Conservation (phyloP, 139 green algal species). For the Pedinophyceae sp. region DNA sequence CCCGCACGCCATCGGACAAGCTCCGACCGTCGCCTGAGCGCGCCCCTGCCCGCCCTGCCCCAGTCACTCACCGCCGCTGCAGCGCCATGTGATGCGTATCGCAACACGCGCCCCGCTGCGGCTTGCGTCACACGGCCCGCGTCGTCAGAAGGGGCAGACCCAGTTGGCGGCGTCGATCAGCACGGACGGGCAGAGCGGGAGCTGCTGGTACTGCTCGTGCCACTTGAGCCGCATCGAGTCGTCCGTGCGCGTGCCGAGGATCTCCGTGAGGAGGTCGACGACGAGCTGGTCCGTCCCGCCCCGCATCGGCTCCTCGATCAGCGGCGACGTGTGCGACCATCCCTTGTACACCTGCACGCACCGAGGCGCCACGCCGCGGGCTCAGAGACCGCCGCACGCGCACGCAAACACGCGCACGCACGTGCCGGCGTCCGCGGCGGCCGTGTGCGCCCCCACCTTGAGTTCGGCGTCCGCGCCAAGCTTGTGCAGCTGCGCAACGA, state of each 20-base stretch:
- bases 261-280: slow-evolving; percentile 28
- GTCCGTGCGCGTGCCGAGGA: slow-evolving; percentile 8
- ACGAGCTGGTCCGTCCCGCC: slow-evolving; percentile 21
- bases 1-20: too few relatives aligned
- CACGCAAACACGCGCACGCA: neutral
- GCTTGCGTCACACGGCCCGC: neutral
- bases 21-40: too few relatives aligned
- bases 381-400: neutral
- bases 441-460: neutral
- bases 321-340: slow-evolving; percentile 34
- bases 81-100: too few relatives aligned
- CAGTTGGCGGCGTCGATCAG: slow-evolving; percentile 23
- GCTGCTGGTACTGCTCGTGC: slow-evolving; percentile 11
- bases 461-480: neutral
- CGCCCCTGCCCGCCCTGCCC: too few relatives aligned
- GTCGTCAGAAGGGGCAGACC: slow-evolving; percentile 32
- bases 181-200: slow-evolving; percentile 22
- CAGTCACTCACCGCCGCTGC: too few relatives aligned
- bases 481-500: slow-evolving; percentile 29
- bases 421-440: too few relatives aligned
- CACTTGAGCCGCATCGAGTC: too few relatives aligned
- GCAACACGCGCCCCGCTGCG: too few relatives aligned
- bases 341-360: slow-evolving; percentile 26
- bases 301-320: slow-evolving; percentile 41
- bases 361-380: neutral